Conservation (phyloP, 441 rosid genomes). For the Euphorbia schlechtendalii region DNA sequence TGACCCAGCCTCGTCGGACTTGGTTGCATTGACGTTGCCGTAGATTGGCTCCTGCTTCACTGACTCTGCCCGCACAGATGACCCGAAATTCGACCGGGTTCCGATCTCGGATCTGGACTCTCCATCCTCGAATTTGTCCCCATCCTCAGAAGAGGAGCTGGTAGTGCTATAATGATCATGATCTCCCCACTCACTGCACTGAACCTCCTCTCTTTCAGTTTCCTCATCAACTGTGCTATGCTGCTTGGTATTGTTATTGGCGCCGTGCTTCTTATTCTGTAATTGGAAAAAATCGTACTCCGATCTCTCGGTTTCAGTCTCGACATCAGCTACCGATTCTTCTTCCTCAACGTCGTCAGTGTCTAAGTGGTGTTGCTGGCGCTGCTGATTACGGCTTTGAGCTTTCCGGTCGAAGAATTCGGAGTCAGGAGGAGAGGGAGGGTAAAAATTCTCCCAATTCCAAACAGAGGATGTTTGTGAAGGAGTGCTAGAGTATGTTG, state of each 20-base stretch:
- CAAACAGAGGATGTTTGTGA: slow-evolving; percentile 86
- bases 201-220: slow-evolving; percentile 88
- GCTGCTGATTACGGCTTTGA: slow-evolving; percentile 26
- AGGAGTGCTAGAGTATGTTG: slow-evolving; percentile 61
- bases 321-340: slow-evolving; percentile 35
- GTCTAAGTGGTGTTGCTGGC: slow-evolving; percentile 26
- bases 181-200: slow-evolving; percentile 93
- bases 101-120: slow-evolving; percentile 66
- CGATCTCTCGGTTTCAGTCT: slow-evolving; percentile 54
- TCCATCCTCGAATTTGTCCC: slow-evolving; percentile 36
- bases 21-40: slow-evolving; percentile 16
- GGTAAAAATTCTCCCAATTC: slow-evolving; percentile 93
- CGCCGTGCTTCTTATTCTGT: slow-evolving; percentile 14
- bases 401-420: slow-evolving; percentile 54
- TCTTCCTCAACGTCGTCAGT: slow-evolving; percentile 23
- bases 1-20: slow-evolving; percentile 45
- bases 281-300: slow-evolving; percentile 52
- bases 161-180: slow-evolving; percentile 60
- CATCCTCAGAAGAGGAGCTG: slow-evolving; percentile 46
- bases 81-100: slow-evolving; percentile 53
- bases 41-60: slow-evolving; percentile 32
- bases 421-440: slow-evolving; percentile 94
- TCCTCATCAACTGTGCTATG: slow-evolving; percentile 32
- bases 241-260: slow-evolving; percentile 17
- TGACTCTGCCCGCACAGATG: slow-evolving; percentile 35